A percentile compares a stretch with the other conserved stretches of the same genome.
Evolutionary conservation across 2,329 filamentous ascomycete genomes (phyloP).

Genomic region (Colletotrichum sp.): DNA sequence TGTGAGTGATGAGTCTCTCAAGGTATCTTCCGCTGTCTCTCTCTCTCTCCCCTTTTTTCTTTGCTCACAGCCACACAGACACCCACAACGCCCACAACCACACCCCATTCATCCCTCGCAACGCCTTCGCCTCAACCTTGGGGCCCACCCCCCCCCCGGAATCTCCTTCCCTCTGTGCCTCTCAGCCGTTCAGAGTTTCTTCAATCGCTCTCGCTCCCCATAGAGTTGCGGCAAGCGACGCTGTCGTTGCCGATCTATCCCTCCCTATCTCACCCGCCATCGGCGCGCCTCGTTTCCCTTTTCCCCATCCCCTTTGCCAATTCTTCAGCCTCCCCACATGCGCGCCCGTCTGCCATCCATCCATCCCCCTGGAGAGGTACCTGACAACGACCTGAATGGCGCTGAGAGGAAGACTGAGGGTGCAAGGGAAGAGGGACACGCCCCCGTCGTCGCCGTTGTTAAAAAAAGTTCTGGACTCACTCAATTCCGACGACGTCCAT

Average conservation of each 20-base stretch:
- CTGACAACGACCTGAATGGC: background rate
- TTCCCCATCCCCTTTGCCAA: background rate
- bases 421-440: background rate
- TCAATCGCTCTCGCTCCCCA: background rate
- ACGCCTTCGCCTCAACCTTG: background rate
- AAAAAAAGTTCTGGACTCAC: slow-evolving; percentile 6
- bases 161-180: background rate
- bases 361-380: background rate
- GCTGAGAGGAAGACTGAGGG: background rate
- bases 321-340: background rate
- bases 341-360: background rate
- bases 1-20: background rate
- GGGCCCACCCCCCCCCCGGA: background rate
- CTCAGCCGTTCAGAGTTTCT: background rate
- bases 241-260: background rate
- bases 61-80: background rate
- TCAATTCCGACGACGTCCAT: slow-evolving; percentile 12
- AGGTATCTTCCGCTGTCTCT: background rate
- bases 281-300: background rate
- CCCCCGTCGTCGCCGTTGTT: background rate
- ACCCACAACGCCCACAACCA: background rate
- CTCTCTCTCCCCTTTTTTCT: background rate
- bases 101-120: background rate
- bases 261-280: background rate
- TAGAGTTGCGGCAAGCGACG: background rate